Percentiles rank a stretch among this genome's conserved stretches.
phyloP scores from a whole-genome alignment of 768 basidiomycete genomes.

The Lanmaoa rubissima region DNA sequence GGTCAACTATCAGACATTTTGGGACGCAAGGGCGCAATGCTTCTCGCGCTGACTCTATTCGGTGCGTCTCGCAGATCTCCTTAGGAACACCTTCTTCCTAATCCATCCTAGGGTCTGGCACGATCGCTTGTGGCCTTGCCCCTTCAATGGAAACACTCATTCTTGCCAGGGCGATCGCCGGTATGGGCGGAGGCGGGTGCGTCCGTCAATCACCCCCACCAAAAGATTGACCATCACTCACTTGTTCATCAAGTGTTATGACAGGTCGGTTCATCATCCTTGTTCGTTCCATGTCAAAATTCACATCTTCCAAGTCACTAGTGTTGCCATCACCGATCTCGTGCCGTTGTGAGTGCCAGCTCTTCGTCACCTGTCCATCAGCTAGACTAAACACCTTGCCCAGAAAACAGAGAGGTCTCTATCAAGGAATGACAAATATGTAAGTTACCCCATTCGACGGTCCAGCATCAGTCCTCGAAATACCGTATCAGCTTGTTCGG shows the following conservation, averaged over 20 bases:
- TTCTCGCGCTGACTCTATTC: conserved; percentile 81
- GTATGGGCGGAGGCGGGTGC: conserved; percentile 90
- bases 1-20: conserved; percentile 83
- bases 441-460: conserved; percentile 35
- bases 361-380: conserved; percentile 1
- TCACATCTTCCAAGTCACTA: conserved; percentile 56
- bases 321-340: conserved; percentile 82
- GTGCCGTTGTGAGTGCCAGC: conserved; percentile 69
- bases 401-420: conserved; percentile 84
- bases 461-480: conserved; percentile 9
- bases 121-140: conserved; percentile 82
- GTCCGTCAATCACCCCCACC: conserved; percentile 27
- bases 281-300: conserved; percentile 14
- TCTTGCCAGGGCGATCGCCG: conserved; percentile 78
- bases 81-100: conserved; percentile 14
- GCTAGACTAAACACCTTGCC: not conserved
- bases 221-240: not conserved
- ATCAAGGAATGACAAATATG: conserved; percentile 92
- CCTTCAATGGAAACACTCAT: conserved; percentile 84
- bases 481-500: conserved; percentile 64
- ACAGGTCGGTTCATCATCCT: conserved; percentile 51
- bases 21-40: conserved; percentile 83
- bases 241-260: conserved; percentile 62
- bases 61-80: conserved; percentile 43
- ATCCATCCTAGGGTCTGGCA: conserved; percentile 63